phyloP scores from a whole-genome alignment of 192 early-diverging fungal genomes.

The Chytriomyces hyalinus region DNA sequence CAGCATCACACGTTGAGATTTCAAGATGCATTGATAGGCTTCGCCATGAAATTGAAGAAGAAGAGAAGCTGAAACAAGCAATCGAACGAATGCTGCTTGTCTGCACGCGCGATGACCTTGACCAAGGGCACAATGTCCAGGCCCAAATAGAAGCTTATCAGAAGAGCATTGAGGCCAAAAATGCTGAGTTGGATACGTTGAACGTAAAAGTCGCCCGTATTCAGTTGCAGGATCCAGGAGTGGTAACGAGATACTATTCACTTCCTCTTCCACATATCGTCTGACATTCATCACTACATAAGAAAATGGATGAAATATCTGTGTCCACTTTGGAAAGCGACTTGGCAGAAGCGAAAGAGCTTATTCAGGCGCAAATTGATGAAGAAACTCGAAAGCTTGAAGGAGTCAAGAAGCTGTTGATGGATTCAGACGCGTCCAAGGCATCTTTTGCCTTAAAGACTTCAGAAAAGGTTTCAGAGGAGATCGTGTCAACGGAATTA shows the following conservation, averaged over 20 bases:
- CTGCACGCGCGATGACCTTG: constrained; percentile 37
- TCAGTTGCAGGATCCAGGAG: neutral
- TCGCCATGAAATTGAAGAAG: constrained; percentile 47
- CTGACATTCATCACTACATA: neutral
- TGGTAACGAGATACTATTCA: neutral
- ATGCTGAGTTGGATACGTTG: constrained; percentile 42
- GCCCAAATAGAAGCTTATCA: constrained; percentile 46
- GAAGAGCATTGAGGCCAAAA: constrained; percentile 37
- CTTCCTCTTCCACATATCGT: neutral
- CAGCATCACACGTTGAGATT: constrained; percentile 17
- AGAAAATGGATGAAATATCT: constrained; percentile 16
- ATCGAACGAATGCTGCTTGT: constrained; percentile 48
- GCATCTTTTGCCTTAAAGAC: neutral
- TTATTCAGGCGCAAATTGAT: constrained; percentile 49
- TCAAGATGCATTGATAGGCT: constrained; percentile 45
- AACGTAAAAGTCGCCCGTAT: neutral
- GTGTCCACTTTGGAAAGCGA: constrained; percentile 41
- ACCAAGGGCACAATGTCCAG: constrained; percentile 34
- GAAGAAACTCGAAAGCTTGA: constrained; percentile 49
- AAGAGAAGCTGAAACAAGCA: constrained; percentile 53
- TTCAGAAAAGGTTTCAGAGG: no score
- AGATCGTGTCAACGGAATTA: no score
- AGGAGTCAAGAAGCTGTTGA: constrained; percentile 42
- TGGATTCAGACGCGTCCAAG: neutral
- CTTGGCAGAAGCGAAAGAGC: constrained; percentile 20